Evolutionary conservation across 148 eudicot species (phyloP), one percentile per base, ranked within the genome.

Genomic region (Silene conica): DNA sequence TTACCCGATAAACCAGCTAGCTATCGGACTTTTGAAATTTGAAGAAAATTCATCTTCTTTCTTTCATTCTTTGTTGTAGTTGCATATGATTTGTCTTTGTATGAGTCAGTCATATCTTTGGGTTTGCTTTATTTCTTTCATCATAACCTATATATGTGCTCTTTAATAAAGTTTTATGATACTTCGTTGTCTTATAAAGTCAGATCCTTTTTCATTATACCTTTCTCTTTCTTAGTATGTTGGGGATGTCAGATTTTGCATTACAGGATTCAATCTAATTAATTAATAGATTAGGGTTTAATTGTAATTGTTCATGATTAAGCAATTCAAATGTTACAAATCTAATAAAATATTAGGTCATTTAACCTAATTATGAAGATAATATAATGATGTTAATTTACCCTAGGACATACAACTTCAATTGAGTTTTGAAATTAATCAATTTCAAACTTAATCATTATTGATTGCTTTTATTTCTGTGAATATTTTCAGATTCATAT

Each of bases 171-270:
- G 72, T 7, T 69, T 52, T 69, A 69, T 69, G 72, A 69, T 50
- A 69, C 19, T 64, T 75, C 57, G 13, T 55, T 75, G 31, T 75
- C 66, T 23, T 58, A 58, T 70, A 38, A 76, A 77, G 80, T 77
- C 25, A 70, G 41, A 71, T 70, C 23, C 20, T 20, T 71, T 71
- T 50, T 63, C 55, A 19, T 45, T 63, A 54, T 56, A 60, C 60
- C 52, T 70, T 48, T 76, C 18, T 21, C 38, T 60, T 50, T 60
- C 11, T 18, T 1, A 15, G 28, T 38, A 63, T 71, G 75, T 48
- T 48, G 54, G 79, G 70, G 75, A 71, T 77, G 55, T 54, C 74
- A 71, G 63, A 70, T 56, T 70, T 71, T 71, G 26, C 5, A 7
- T 20, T 9, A 38, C 38, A 48, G 23, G 4, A 38, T 25, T 69